Conservation (phyloP, 768 basidiomycete species). For the Serendipita sp. region DNA sequence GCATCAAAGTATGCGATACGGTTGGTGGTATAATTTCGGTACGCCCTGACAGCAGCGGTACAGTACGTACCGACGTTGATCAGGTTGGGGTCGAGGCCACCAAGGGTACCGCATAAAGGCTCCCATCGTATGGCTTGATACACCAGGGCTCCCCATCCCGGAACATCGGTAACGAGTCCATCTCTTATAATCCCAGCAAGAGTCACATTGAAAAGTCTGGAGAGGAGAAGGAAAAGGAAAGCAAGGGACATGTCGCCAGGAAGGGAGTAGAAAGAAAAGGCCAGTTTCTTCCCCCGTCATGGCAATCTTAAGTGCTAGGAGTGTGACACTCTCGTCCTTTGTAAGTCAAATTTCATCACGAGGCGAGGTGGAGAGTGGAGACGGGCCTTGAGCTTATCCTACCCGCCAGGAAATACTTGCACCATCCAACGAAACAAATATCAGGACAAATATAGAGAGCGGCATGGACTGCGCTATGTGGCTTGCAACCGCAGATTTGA, state of each 20-base stretch:
- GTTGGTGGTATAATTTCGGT: neutral
- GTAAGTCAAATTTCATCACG: no score
- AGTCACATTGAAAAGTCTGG: neutral
- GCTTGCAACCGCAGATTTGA: no score
- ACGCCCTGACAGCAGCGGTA: neutral
- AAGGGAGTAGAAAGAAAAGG: conserved; percentile 22
- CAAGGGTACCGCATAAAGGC: neutral
- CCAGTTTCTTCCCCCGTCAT: neutral
- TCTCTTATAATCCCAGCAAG: neutral
- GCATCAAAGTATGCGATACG: neutral
- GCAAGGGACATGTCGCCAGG: no score
- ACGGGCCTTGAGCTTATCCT: no score
- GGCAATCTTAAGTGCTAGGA: no score
- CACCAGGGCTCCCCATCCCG: neutral
- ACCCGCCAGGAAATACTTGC: no score
- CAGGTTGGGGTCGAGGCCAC: neutral
- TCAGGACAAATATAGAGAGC: no score
- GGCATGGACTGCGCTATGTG: no score
- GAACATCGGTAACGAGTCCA: neutral
- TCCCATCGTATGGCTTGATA: neutral
- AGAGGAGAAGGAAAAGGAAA: no score
- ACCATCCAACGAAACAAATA: no score
- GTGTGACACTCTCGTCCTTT: no score
- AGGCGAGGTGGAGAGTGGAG: no score
- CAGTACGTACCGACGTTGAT: neutral